Evolutionary conservation across 352 stramenopile genomes (phyloP), one percentile per base, ranked within the genome.

Genomic region (Pythium pyrilobum): DNA sequence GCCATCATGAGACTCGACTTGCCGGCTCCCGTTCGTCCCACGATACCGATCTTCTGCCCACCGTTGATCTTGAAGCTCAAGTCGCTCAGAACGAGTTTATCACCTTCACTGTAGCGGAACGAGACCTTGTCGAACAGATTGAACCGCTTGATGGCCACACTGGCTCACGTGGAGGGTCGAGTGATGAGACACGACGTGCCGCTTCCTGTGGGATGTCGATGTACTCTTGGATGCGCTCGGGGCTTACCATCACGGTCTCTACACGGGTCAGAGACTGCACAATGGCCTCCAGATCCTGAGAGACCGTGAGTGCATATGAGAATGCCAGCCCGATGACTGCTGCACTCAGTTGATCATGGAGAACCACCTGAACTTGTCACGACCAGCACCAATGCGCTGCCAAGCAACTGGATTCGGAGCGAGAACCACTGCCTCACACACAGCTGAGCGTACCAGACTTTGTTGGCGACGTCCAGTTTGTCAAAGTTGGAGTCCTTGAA

Each of bases 221-320:
- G 59, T 97, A 97, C 45, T 85, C 87, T 8, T 92, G 61, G 40
- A 97, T 74, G n/a, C 89, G 73, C 53, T 97, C 91, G 7, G 90
- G 85, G 48, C 79, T 92, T 29, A 85, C 86, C 85, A 96, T 96
- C 36, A 33, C 85, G 46, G 31, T 43, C 28, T 56, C 49, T 29
- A 56, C 49, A n/a, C 48, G 37, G 18, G 49, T 41, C 49, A 56
- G 38, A 11, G 49, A 52, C 77, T 52, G 81, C 56, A 71, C 38
- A 60, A 89, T 66, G 3, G 72, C 77, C 52, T 97, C 91, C 4
- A 83, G 65, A 51, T 97, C 82, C 8, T 66, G 65, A 0, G 77
- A 88, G 16, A 97, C 82, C 34, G 89, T 87, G 6, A 91, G 69
- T 11, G 72, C 71, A 72, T 95, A 98, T 21, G 82, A 84, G 49